Evolutionary conservation across 2,329 filamentous ascomycete genomes (phyloP).

Genomic region (Penicillium expansum): DNA sequence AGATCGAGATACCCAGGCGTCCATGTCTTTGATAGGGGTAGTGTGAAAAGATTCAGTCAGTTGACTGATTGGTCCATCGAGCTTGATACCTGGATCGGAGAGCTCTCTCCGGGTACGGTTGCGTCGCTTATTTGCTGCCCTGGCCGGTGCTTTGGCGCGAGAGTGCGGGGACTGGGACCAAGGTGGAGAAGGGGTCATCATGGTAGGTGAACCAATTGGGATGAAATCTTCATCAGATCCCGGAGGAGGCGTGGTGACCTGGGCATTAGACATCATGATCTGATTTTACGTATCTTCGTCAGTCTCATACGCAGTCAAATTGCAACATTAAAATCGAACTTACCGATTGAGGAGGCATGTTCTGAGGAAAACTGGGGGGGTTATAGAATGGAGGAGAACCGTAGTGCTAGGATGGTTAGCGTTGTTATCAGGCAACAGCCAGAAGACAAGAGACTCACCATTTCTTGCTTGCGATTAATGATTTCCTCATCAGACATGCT

Average conservation of each 20-base stretch:
- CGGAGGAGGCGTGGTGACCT: conserved; percentile 27
- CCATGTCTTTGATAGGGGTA: conserved; percentile 72
- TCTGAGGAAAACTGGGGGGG: conserved; percentile 7
- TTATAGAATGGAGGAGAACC: conserved; percentile 20
- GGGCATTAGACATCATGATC: conserved; percentile 18
- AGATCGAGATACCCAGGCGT: conserved; percentile 71
- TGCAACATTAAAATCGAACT: not conserved
- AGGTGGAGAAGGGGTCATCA: not conserved
- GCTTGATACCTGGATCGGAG: conserved; percentile 5
- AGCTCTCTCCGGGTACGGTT: conserved; percentile 13
- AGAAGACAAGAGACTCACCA: conserved; percentile 19
- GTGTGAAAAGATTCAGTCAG: conserved; percentile 39
- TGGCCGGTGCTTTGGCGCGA: conserved; percentile 10
- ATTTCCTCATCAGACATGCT: conserved; percentile 9
- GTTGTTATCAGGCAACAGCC: not conserved
- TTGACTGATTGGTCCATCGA: conserved; percentile 29
- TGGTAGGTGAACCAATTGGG: conserved; percentile 2
- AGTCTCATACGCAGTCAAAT: not conserved
- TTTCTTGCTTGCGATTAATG: conserved; percentile 6
- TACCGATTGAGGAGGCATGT: conserved; percentile 22
- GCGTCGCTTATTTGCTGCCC: conserved; percentile 6
- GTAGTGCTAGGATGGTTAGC: conserved; percentile 19
- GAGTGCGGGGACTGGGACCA: conserved; percentile 3
- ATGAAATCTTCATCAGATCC: conserved; percentile 21
- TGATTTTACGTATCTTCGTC: not conserved